Evolutionary conservation across 2,329 filamentous ascomycete species (phyloP).

Genomic region (Scolecobasidium constrictum): DNA sequence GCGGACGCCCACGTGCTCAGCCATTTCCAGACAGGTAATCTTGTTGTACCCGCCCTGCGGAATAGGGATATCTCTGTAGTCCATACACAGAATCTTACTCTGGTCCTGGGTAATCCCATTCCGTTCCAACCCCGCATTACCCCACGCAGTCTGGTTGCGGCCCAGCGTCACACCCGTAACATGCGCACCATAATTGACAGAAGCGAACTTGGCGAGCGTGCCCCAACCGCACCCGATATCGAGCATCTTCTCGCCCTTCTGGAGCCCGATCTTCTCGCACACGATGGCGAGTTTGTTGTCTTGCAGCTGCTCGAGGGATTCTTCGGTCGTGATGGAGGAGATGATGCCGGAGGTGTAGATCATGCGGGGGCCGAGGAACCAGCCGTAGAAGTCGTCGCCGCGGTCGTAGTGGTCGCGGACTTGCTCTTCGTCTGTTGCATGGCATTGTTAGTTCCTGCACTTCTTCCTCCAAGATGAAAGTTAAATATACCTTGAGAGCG

Average conservation of each 20-base stretch:
- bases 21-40: slow-evolving; percentile 97
- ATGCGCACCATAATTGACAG: slow-evolving; percentile 77
- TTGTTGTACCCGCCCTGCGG: slow-evolving; percentile 76
- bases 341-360: slow-evolving; percentile 96
- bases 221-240: slow-evolving; percentile 99
- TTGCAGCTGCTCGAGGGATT: slow-evolving; percentile 87
- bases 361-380: slow-evolving; percentile 98
- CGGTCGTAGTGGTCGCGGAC: slow-evolving; percentile 96
- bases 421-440: slow-evolving; percentile 84
- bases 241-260: slow-evolving; percentile 71
- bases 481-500: slow-evolving; percentile 62
- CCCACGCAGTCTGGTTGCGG: slow-evolving; percentile 94
- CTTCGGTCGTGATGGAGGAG: slow-evolving; percentile 75
- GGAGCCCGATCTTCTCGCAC: slow-evolving; percentile 85
- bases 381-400: slow-evolving; percentile 96
- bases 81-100: slow-evolving; percentile 87
- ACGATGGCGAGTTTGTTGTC: slow-evolving; percentile 95
- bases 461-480: no score
- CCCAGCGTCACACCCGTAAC: slow-evolving; percentile 88
- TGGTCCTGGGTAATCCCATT: slow-evolving; percentile 76
- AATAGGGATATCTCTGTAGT: slow-evolving; percentile 88
- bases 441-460: no score
- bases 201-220: slow-evolving; percentile 87
- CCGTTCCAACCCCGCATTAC: slow-evolving; percentile 77
- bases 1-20: slow-evolving; percentile 92